Evolutionary conservation across 257 asterid species (phyloP).

Genomic region (Plantago major): DNA sequence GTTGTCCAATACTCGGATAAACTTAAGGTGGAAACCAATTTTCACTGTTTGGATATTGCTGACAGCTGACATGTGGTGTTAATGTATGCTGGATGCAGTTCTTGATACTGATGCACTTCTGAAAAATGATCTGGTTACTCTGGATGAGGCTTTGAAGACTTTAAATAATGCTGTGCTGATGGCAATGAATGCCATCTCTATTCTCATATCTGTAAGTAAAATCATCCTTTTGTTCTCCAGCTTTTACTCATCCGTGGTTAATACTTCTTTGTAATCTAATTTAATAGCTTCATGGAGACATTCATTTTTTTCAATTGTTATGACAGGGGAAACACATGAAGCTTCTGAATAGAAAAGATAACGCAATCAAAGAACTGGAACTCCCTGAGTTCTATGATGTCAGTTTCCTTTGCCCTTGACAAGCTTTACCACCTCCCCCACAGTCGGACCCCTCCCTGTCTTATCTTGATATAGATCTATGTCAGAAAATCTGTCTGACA

Average conservation of each 20-base stretch:
- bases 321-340: slow-evolving; percentile 62
- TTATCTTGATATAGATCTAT: neutral
- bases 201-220: slow-evolving; percentile 65
- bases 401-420: slow-evolving; percentile 16
- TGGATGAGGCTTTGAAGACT: slow-evolving; percentile 89
- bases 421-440: neutral
- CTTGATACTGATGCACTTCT: slow-evolving; percentile 88
- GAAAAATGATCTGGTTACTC: slow-evolving; percentile 78
- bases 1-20: too few species aligned
- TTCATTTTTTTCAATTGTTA: slow-evolving; percentile 10
- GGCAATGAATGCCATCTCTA: slow-evolving; percentile 80
- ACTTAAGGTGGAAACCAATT: too few species aligned
- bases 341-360: slow-evolving; percentile 42
- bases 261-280: slow-evolving; percentile 14
- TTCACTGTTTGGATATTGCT: too few species aligned
- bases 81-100: slow-evolving; percentile 50
- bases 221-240: slow-evolving; percentile 18
- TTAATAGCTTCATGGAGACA: slow-evolving; percentile 12
- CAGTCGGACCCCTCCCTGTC: neutral
- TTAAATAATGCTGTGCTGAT: slow-evolving; percentile 77
- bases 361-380: slow-evolving; percentile 46
- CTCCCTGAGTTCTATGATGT: slow-evolving; percentile 58
- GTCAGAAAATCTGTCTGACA: neutral
- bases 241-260: slow-evolving; percentile 11
- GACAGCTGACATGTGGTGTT: slow-evolving; percentile 23